Evolutionary conservation across 2,329 filamentous ascomycete species (phyloP), one percentile per base, ranked within the genome.

Genomic region (Chalaropsis ovoidea): DNA sequence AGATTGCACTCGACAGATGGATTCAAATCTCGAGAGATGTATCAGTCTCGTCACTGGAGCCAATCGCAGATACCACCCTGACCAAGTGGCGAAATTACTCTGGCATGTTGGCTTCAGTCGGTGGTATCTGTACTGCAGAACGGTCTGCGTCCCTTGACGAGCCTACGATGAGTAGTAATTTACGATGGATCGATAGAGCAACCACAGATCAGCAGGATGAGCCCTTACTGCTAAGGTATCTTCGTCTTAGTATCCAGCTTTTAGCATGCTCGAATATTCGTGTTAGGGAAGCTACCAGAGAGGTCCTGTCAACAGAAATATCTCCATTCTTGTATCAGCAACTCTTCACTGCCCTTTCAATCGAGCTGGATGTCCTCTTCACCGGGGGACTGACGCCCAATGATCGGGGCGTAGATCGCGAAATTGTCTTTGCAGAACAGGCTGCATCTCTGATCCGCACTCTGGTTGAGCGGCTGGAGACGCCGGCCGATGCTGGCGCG

Each of bases 61-160:
- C 73, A 7, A 73, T 84, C 19, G 79, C 84, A 43, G 84, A 86
- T 68, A 79, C 75, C 67, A 76, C 77, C 2, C 73, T 87, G 15
- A 79, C 81, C 0, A 84, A 87, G 70, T 88, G 86, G 86, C 80
- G 86, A 45, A 88, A 88, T 69, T 81, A 84, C 70, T 87, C 85
- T 1, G 86, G 86, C 0, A 87, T 88, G 69, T 76, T 88, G 11
- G 85, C 85, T 4, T 86, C 86, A 0, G 74, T 88, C 4, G 85
- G 84, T 15, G 85, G 86, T 1, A 81, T 85, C 64, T 88, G 86
- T 72, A 82, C 82, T 8, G 81, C 85, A 2, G 81, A 84, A 66
- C 81, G 84, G 71, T 77, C 80, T 61, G 76, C 79, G 63, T 75
- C 79, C 11, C 71, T 83, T 4, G 85, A 87, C 61, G 85, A 87